These are phyloP conservation scores for Euphrasia confusa DNA, from an alignment of 257 asterid genomes.

Conservation along the genomic window DNA sequence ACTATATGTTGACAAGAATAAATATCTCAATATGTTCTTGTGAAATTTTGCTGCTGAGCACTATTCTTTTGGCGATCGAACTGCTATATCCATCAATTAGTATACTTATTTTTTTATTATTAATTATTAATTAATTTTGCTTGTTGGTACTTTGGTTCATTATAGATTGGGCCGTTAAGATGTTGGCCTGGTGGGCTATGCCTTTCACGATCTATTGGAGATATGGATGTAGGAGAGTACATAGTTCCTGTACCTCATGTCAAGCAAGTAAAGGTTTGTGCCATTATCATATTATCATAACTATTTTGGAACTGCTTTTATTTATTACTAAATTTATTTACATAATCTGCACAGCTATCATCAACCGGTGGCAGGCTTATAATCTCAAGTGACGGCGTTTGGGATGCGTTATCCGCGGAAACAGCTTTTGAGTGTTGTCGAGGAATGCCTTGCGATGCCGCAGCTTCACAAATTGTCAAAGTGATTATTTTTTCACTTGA, in stretches of 20 bases:
- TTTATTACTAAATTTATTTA: slow-evolving; percentile 19
- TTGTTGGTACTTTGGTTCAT: too few species aligned
- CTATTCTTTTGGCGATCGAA: too few species aligned
- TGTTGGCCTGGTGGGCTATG: not conserved
- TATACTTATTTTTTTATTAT: too few species aligned
- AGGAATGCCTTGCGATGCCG: slow-evolving; percentile 83
- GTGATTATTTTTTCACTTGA: slow-evolving; percentile 26
- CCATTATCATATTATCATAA: too few species aligned
- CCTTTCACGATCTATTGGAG: slow-evolving; percentile 47
- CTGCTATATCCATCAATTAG: too few species aligned
- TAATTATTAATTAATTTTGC: too few species aligned
- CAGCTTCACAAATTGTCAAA: slow-evolving; percentile 89
- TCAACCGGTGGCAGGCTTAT: slow-evolving; percentile 27
- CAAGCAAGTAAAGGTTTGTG: slow-evolving; percentile 81
- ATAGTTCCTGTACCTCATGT: slow-evolving; percentile 86
- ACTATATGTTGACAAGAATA: too few species aligned
- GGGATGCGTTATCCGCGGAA: not conserved
- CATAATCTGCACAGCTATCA: slow-evolving; percentile 22
- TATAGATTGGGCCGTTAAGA: not conserved
- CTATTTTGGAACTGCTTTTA: too few species aligned
- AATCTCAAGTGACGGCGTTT: slow-evolving; percentile 17
- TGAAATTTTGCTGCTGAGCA: too few species aligned
- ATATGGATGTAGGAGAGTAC: slow-evolving; percentile 85
- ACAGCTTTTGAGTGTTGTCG: slow-evolving; percentile 54
- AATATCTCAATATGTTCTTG: too few species aligned